These are phyloP conservation scores for Limnanthes douglasii DNA, from an alignment of 345 rosid genomes.

Conservation along the genomic window DNA sequence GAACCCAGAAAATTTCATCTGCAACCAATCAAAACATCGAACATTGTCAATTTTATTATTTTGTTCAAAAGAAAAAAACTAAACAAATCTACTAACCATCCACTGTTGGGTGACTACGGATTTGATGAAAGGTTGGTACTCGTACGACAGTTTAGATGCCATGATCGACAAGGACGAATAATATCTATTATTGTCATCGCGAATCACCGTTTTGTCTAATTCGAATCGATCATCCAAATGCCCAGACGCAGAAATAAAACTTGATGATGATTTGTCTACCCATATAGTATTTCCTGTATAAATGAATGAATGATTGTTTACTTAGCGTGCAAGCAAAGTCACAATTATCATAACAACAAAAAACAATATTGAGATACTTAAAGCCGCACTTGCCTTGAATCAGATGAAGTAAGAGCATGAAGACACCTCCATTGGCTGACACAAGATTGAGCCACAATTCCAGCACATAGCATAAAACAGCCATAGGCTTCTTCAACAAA, in stretches of 20 bases:
- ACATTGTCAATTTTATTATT: not conserved
- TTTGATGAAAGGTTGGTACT: slow-evolving; percentile 20
- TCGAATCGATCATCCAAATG: slow-evolving; percentile 21
- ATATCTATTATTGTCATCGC: slow-evolving; percentile 17
- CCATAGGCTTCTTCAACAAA: slow-evolving; percentile 10
- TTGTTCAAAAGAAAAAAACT: not conserved
- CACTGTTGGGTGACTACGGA: slow-evolving; percentile 17
- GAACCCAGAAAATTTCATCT: slow-evolving; percentile 37
- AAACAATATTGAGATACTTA: not conserved
- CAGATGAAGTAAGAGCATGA: slow-evolving; percentile 13
- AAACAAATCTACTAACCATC: slow-evolving; percentile 17
- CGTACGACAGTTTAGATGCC: slow-evolving; percentile 46
- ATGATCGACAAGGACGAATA: slow-evolving; percentile 28
- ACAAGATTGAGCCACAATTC: slow-evolving; percentile 26
- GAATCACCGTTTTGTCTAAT: slow-evolving; percentile 17
- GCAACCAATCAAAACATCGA: slow-evolving; percentile 1
- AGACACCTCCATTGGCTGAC: slow-evolving; percentile 26
- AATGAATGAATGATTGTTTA: not conserved
- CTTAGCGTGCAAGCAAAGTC: not conserved
- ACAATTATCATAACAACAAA: not conserved
- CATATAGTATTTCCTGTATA: slow-evolving; percentile 16
- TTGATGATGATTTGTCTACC: slow-evolving; percentile 23
- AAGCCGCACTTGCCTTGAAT: slow-evolving; percentile 17
- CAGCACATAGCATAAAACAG: slow-evolving; percentile 8
- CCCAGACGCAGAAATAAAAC: slow-evolving; percentile 21